Conservation (phyloP, 2,329 filamentous ascomycete genomes). For the Xylaria arbuscula region DNA sequence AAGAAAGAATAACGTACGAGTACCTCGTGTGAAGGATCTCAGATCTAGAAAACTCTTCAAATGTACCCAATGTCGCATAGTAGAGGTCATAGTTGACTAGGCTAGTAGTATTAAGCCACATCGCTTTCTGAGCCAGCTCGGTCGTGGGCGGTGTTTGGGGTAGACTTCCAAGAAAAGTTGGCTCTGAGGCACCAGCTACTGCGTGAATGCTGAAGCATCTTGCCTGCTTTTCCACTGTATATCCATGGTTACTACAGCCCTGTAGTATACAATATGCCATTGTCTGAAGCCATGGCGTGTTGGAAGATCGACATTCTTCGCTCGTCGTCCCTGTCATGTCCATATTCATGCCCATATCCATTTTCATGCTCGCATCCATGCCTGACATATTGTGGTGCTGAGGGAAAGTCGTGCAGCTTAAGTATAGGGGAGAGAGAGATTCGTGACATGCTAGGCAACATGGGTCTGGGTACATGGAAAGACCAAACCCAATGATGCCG, state of each 20-base stretch:
- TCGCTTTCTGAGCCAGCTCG: slow-evolving; percentile 42
- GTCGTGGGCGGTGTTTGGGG: slow-evolving; percentile 38
- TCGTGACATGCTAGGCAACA: slow-evolving; percentile 48
- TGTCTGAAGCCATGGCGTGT: slow-evolving; percentile 39
- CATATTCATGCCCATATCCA: slow-evolving; percentile 45
- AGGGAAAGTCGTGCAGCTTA: slow-evolving; percentile 47
- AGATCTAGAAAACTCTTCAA: slow-evolving; percentile 46
- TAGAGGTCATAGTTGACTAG: slow-evolving; percentile 48
- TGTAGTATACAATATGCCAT: slow-evolving; percentile 42
- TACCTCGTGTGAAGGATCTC: slow-evolving; percentile 49
- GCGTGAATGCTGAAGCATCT: slow-evolving; percentile 46
- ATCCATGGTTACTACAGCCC: slow-evolving; percentile 34
- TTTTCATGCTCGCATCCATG: slow-evolving; percentile 33
- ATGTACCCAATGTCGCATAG: slow-evolving; percentile 43
- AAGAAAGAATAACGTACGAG: slow-evolving; percentile 41
- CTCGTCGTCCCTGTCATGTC: slow-evolving; percentile 37
- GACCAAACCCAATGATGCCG: slow-evolving; percentile 48
- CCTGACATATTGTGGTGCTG: slow-evolving; percentile 20
- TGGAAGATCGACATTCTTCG: slow-evolving; percentile 37
- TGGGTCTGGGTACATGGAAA: slow-evolving; percentile 45
- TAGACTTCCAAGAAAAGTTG: slow-evolving; percentile 45
- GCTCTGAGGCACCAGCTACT: slow-evolving; percentile 38
- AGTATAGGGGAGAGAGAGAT: slow-evolving; percentile 42
- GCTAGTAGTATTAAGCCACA: slow-evolving; percentile 48
- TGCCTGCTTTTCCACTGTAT: slow-evolving; percentile 43